A percentile compares a stretch with the other conserved stretches of the same genome.
Conservation (phyloP, 2,329 filamentous ascomycete species). For the Penicillium sp. region DNA sequence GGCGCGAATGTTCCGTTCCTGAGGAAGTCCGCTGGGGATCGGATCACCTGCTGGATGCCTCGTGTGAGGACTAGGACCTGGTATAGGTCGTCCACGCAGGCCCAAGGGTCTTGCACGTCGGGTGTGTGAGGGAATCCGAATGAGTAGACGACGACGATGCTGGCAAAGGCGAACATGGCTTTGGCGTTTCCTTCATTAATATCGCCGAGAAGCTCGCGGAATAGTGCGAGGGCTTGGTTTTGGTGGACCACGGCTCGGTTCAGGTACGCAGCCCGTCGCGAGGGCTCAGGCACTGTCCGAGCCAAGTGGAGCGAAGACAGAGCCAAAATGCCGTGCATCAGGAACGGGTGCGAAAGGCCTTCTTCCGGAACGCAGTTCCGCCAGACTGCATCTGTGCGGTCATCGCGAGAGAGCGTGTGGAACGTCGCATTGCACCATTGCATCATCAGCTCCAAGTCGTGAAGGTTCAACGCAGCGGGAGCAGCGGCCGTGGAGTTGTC, state of each 20-base stretch:
- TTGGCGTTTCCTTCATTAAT: conserved; percentile 39
- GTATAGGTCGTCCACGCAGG: conserved; percentile 33
- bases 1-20: conserved; percentile 26
- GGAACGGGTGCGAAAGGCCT: conserved; percentile 33
- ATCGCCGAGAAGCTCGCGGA: conserved; percentile 31
- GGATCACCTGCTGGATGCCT: conserved; percentile 36
- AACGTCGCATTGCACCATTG: conserved; percentile 41
- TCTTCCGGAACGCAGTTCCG: conserved; percentile 32
- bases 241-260: conserved; percentile 38
- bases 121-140: conserved; percentile 36
- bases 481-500: conserved; percentile 8
- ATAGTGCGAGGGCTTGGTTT: conserved; percentile 35
- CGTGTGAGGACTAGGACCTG: conserved; percentile 35
- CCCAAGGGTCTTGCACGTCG: conserved; percentile 26
- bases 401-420: conserved; percentile 26
- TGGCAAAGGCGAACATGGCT: conserved; percentile 41
- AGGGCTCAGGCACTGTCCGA: conserved; percentile 26
- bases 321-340: conserved; percentile 39
- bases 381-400: conserved; percentile 35
- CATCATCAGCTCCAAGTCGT: conserved; percentile 46
- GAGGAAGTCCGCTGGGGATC: conserved; percentile 25
- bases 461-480: conserved; percentile 40
- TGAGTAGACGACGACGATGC: conserved; percentile 39
- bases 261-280: conserved; percentile 29
- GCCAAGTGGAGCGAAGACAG: conserved; percentile 36